Base-by-base conservation (phyloP, 139 green algal species). In the Astrephomene gubernaculifera region DNA sequence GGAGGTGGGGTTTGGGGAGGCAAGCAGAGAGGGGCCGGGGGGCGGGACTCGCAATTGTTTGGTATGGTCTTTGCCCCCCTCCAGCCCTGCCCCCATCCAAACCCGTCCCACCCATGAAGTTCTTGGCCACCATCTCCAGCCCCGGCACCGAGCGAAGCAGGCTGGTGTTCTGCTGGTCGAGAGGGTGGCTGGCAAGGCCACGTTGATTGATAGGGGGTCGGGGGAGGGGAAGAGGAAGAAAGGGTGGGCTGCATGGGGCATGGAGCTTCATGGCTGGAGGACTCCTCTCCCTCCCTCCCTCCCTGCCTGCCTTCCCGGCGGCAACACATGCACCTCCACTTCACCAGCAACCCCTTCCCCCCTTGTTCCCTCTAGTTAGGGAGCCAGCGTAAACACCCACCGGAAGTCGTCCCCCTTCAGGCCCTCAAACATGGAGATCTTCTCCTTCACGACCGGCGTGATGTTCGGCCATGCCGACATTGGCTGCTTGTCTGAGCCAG, bases 111-210 rank as follows among this genome's bases (percentile, higher is more conserved):
- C 92, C 92, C 68, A 98, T 90, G 29, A 98, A 61, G 14, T 71
- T 87, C 45, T 96, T 96, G 5, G 94, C 94, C 53, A 98, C 60
- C 17, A 94, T 52, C 82, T 98, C 91, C 70, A 99, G 82, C 0
- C 96, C 97, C 7, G 97, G 97, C 22, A 99, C 76, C 19, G 91
- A 85, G 1, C 91, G 85, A 17, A 99, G 87, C 49, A 99, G 71
- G 63, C 81, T 68, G 8, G 97, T 99, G 88, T 99, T 99, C 76
- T 99, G 96, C 88, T 96, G 94, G 90, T 99, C 97, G 29, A 99
- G 90, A 0, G 97, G 97, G 85, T 99, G 97, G 83, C 94, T 92
- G 87, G 19, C 53, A 19, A 2, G 27, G 33, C n/a, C n/a, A n/a
- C n/a, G n/a, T n/a, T n/a, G n/a, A n/a, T n/a, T n/a, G n/a, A n/a